A percentile compares a stretch with the other conserved stretches of the same genome.
Conservation (phyloP, 345 rosid species). For the Pistacia vera region DNA sequence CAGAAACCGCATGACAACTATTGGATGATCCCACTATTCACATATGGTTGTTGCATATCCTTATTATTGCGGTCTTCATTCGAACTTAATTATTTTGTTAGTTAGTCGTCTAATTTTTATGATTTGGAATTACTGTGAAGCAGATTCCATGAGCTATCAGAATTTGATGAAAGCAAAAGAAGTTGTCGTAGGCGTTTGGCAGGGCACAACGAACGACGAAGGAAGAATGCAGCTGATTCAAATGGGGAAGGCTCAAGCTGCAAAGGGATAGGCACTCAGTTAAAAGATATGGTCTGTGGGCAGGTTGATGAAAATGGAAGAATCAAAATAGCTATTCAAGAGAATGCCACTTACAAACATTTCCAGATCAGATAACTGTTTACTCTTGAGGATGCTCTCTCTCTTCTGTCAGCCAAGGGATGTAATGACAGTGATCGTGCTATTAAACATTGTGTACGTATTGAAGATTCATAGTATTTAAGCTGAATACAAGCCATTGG, state of each 20-base stretch:
- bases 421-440: background rate
- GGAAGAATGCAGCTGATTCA: slow-evolving; percentile 47
- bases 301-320: slow-evolving; percentile 43
- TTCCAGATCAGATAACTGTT: slow-evolving; percentile 42
- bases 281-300: slow-evolving; percentile 42
- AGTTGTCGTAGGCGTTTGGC: slow-evolving; percentile 65
- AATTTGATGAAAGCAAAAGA: slow-evolving; percentile 57
- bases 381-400: slow-evolving; percentile 41
- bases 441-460: background rate
- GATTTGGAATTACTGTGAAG: slow-evolving; percentile 6
- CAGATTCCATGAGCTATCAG: slow-evolving; percentile 59
- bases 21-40: background rate
- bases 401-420: slow-evolving; percentile 60
- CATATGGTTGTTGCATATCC: background rate
- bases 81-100: background rate
- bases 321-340: slow-evolving; percentile 39
- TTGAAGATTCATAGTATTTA: background rate
- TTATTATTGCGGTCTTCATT: background rate
- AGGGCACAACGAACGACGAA: slow-evolving; percentile 62
- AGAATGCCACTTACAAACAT: slow-evolving; percentile 43
- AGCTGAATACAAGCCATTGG: slow-evolving; percentile 8
- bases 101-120: background rate
- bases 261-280: slow-evolving; percentile 16
- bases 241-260: slow-evolving; percentile 35
- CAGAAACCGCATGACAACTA: background rate